Base-by-base conservation (phyloP, 2,329 filamentous ascomycete species). In the Cladophialophora psammophila region DNA sequence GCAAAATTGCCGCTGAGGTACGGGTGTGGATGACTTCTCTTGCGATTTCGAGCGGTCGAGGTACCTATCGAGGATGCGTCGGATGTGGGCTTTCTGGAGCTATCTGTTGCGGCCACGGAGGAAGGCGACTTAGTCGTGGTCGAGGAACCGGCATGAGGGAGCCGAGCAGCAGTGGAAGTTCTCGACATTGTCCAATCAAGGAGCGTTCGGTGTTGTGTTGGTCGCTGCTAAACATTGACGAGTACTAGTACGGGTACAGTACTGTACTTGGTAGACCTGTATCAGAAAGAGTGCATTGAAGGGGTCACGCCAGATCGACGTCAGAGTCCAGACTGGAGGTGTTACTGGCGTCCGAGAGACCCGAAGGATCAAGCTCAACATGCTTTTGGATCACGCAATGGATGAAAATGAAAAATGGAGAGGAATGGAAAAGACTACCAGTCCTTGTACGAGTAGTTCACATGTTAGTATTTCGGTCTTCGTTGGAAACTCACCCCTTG, bases 1-100 rank as follows among this genome's bases (percentile, higher is more conserved):
- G 89, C 89, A 74, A 91, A 92, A 75, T 92, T 92, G 54, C 90
- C 90, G 5, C 83, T 81, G 0, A 91, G 82, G 71, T 90, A 90
- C 60, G 65, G 72, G 65, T 73, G 69, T 35, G 64, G 65, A 59
- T 65, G 65, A 35, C 64, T 63, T 66, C 61, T 66, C 56, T 63
- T 67, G 58, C 62, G 50, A 55, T 68, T 67, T 55, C 56, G 53
- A 62, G 63, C 20, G 36, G 62, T 52, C 6, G 65, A 58, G 32
- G 50, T 45, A 13, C 54, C n/a, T 34, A 58, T 64, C 50, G 48
- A 38, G n/a, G 18, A 40, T 10, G 31, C 60, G 20, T 59, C 32
- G 66, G 65, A 10, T 34, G 15, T 15, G 36, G 45, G 35, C 15
- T 52, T 18, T 57, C 35, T 52, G 9, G n/a, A 42, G 35, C 52